Base-by-base conservation (phyloP, 805 yeast species). In the Brettanomyces anomalus region DNA sequence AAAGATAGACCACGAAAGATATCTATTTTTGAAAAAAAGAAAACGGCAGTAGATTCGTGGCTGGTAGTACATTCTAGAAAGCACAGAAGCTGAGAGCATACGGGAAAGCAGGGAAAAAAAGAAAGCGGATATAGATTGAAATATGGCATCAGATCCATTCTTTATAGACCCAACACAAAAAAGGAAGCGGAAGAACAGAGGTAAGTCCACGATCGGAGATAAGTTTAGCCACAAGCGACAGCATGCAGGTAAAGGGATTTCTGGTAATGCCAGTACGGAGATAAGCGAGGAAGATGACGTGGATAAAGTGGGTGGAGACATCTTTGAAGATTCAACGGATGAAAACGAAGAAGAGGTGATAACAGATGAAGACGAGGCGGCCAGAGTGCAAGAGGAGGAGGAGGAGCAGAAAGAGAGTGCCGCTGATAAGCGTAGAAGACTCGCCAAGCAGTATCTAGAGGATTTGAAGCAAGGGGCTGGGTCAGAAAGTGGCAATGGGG, bases 351-450 rank as follows among this genome's bases (percentile, higher is more conserved):
- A 36, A 3, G 39, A 45, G 3, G 57, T 41, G 4, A 61, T 49
- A 2, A 66, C 57, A 10, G 66, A 51, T 4, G 58, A 53, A 10
- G 68, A 62, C 18, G 73, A 67, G 33, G 68, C 65, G 18, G 76
- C 74, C 14, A 30, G 33, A 39, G 15, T 14, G 24, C 36, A 39
- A 16, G 78, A 83, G 13, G 90, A 82, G 28, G 93, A 81, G 50
- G 94, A 82, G 51, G 77, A 79, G 49, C 77, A 68, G 14, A 72
- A 70, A 15, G 97, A 90, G 62, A 76, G 77, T 39, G 94, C 89
- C 7, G 94, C 96, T 0, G 98, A 93, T 56, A 88, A 86, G 63
- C 77, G 98, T 63, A 77, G 98, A 64, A 71, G 97, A 56, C 71
- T 93, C 46, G 97, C 97, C 15, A 88, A 88, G 62, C 93, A 89